phyloP scores from a whole-genome alignment of 2,329 filamentous ascomycete genomes.

The Xylaria sp. region DNA sequence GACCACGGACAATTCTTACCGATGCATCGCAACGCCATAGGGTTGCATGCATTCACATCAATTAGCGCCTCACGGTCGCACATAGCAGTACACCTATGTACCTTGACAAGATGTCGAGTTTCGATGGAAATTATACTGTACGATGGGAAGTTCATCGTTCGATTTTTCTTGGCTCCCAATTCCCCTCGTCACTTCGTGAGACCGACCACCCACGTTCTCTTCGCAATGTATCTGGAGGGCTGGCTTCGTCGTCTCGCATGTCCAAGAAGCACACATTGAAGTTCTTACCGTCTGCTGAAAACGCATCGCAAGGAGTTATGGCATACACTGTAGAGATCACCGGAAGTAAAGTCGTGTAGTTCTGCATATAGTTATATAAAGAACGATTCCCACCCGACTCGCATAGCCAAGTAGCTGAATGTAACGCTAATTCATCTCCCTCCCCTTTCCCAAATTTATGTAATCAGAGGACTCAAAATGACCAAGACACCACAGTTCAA shows the following conservation, averaged over 20 bases:
- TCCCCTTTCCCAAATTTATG: neutral
- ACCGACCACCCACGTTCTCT: neutral
- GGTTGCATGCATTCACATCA: neutral
- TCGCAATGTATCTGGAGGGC: neutral
- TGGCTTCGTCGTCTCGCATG: neutral
- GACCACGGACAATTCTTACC: neutral
- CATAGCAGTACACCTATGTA: neutral
- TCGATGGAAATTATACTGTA: neutral
- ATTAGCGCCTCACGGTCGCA: neutral
- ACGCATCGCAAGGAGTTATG: neutral
- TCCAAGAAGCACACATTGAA: neutral
- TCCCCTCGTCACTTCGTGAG: neutral
- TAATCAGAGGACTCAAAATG: neutral
- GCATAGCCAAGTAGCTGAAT: neutral
- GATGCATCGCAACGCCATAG: neutral
- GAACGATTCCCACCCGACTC: neutral
- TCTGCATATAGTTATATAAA: constrained; percentile 1
- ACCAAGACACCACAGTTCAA: constrained; percentile 15
- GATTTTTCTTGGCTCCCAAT: neutral
- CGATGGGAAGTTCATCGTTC: neutral
- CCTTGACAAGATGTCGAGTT: neutral
- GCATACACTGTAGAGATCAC: neutral
- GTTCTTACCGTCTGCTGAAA: neutral
- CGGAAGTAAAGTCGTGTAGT: neutral
- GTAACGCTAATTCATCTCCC: neutral